Conservation (phyloP, 2,329 filamentous ascomycete species). For the Dothideomycetes sp. region DNA sequence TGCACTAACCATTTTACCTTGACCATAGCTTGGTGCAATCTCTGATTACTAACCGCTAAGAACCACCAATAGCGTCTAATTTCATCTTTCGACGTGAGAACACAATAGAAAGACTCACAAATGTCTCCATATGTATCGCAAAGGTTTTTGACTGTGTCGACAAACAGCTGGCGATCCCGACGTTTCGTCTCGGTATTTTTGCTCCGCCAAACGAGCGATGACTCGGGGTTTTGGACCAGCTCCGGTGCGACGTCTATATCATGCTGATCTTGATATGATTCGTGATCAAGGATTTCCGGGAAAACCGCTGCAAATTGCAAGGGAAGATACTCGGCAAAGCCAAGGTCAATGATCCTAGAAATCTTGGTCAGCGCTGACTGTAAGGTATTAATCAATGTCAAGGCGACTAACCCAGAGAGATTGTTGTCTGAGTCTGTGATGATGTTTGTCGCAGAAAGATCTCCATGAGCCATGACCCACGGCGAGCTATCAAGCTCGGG, state of each 20-base stretch:
- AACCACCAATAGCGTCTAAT: no score
- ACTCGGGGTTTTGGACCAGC: background rate
- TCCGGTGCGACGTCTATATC: background rate
- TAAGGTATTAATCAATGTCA: background rate
- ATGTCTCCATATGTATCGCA: background rate
- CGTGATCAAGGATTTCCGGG: constrained; percentile 1
- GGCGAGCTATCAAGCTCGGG: background rate
- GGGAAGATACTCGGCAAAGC: constrained; percentile 2
- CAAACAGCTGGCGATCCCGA: constrained; percentile 1
- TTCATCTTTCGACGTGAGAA: no score
- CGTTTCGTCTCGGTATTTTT: constrained; percentile 3
- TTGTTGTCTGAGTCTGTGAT: background rate
- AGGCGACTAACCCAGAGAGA: background rate
- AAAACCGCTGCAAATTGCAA: constrained; percentile 5
- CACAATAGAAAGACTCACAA: background rate
- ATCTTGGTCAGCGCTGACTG: no score
- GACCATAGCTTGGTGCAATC: no score
- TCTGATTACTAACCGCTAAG: no score
- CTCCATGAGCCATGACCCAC: background rate
- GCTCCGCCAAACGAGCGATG: constrained; percentile 5
- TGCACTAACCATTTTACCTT: no score
- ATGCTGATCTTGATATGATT: constrained; percentile 2
- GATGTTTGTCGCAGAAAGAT: constrained; percentile 1
- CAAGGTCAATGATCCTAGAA: constrained; percentile 1
- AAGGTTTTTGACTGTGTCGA: constrained; percentile 2